These are phyloP conservation scores for Nicotiana tomentosiformis DNA, from an alignment of 257 asterid genomes.

Conservation along the genomic window DNA sequence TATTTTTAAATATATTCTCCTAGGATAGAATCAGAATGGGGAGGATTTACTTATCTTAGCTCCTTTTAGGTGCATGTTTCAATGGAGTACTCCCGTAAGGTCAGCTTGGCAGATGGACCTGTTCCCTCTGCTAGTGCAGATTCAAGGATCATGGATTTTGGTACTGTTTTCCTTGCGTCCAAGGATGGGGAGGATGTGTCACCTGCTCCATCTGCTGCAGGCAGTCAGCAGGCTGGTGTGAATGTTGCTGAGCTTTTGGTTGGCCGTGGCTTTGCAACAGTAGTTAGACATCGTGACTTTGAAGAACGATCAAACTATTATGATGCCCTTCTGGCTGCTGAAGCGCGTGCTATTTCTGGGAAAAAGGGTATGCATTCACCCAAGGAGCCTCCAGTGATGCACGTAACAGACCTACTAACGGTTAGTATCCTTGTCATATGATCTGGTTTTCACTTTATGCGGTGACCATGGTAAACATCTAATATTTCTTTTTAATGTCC, in stretches of 20 bases:
- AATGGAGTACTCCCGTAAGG: constrained; percentile 95
- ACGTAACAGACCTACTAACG: constrained; percentile 71
- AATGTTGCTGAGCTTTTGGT: constrained; percentile 89
- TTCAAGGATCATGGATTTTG: constrained; percentile 89
- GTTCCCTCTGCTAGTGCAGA: constrained; percentile 47
- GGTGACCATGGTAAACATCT: neutral
- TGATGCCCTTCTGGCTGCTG: constrained; percentile 88
- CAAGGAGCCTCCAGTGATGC: constrained; percentile 85
- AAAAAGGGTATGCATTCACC: constrained; percentile 86
- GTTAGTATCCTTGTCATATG: constrained; percentile 38
- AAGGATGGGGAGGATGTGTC: constrained; percentile 66
- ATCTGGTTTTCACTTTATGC: neutral
- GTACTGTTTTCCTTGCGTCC: constrained; percentile 65
- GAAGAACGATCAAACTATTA: constrained; percentile 94
- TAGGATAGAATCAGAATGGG: constrained; percentile 1
- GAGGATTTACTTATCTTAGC: constrained; percentile 3
- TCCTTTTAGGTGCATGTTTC: constrained; percentile 72
- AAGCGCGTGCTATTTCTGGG: constrained; percentile 80
- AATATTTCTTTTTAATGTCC: neutral
- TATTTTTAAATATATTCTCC: neutral
- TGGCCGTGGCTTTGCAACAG: constrained; percentile 87
- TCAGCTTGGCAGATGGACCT: constrained; percentile 64
- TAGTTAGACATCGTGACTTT: constrained; percentile 92
- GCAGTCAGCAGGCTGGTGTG: constrained; percentile 47
- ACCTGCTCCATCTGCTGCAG: constrained; percentile 45